phyloP scores from a whole-genome alignment of 805 yeast species.

The Ogataea trehalophila region DNA sequence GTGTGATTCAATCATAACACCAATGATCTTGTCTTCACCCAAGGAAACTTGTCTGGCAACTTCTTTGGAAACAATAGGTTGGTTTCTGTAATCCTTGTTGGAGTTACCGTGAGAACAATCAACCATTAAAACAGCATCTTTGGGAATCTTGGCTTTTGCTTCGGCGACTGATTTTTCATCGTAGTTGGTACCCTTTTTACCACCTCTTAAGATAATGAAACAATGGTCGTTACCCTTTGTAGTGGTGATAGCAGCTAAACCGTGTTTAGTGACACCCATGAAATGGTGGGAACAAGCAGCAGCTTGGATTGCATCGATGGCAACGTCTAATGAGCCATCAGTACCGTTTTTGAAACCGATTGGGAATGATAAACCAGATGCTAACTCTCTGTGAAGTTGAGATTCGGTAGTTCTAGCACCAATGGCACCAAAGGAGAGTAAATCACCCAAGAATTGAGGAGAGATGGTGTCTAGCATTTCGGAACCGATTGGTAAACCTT shows the following conservation, averaged over 20 bases:
- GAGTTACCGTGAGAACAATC: constrained; percentile 99
- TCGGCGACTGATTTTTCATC: constrained; percentile 73
- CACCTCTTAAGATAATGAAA: constrained; percentile 94
- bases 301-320: constrained; percentile 90
- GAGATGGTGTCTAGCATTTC: constrained; percentile 98
- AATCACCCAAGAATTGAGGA: constrained; percentile 91
- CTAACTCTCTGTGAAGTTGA: constrained; percentile 94
- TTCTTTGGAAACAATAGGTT: constrained; percentile 80
- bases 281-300: constrained; percentile 92
- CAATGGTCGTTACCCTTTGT: constrained; percentile 94
- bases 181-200: constrained; percentile 89
- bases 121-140: constrained; percentile 85
- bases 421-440: constrained; percentile 92
- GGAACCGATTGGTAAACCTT: constrained; percentile 85
- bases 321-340: constrained; percentile 89
- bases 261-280: constrained; percentile 96
- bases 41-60: constrained; percentile 73
- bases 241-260: constrained; percentile 92
- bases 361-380: constrained; percentile 97
- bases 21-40: constrained; percentile 78
- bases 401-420: constrained; percentile 99
- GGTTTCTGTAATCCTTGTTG: constrained; percentile 88
- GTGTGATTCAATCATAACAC: constrained; percentile 95
- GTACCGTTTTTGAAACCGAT: constrained; percentile 98
- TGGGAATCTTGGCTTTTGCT: constrained; percentile 52